Base-by-base conservation (phyloP, 2,329 filamentous ascomycete genomes). In the Penicillium sp. region DNA sequence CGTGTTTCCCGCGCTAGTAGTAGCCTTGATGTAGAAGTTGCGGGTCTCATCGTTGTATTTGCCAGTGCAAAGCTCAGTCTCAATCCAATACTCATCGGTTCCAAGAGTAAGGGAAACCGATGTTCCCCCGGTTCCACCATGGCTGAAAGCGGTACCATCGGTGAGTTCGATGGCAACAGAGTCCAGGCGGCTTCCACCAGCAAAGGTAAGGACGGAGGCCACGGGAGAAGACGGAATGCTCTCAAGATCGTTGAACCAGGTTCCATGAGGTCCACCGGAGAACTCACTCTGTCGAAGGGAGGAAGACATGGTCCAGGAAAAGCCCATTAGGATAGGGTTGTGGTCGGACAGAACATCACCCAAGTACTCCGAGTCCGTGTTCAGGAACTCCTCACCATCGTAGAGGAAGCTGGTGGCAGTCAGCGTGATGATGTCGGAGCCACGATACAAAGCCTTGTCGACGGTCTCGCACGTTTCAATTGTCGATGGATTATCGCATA, bases 381-480 rank as follows among this genome's bases (percentile, higher is more conserved):
- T 81, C 14, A 88, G 71, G 74, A 89, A 90, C 64, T 77, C 78
- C 45, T 66, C 64, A 45, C 82, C 79, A 13, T 80, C 82, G 68
- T 89, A 89, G 64, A 49, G 50, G 51, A 64, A 73, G 50, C 61
- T 61, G 3, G 61, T 65, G 72, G 81, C 82, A 39, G 77, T 75
- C 61, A 88, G 82, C 59, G 83, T 78, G 3, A 84, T 81, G 2
- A 80, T 76, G 26, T 76, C 64, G 16, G 68, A 69, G 9, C 65
- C 65, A 2, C 68, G 65, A 27, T 69, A 68, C 58, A 87, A 82
- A 47, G 87, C 76, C 73, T 89, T 90, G 73, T 89, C 87, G 37
- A 89, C 85, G 3, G 82, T 84, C 74, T 90, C 87, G 71, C 87
- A 90, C 4, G 71, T 69, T 65, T 79, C 78, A 47, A 72, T 79